A percentile compares a stretch with the other conserved stretches of the same genome.
Conservation (phyloP, 495 filamentous ascomycete species). For the Rostrohypoxylon terebratum region DNA sequence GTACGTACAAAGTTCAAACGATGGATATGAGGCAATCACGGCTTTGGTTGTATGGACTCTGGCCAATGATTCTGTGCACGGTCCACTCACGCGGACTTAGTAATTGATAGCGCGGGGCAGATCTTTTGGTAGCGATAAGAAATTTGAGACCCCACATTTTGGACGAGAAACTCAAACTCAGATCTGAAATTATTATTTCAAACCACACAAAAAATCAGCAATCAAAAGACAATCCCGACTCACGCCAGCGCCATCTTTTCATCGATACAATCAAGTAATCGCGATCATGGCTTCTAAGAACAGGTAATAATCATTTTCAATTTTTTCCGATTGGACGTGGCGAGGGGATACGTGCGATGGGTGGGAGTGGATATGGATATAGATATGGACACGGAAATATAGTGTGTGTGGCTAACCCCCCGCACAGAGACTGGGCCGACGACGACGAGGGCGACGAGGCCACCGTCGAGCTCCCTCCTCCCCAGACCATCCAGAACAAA, state of each 20-base stretch:
- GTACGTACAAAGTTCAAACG: no score
- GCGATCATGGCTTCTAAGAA: constrained; percentile 41
- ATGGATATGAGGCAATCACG: constrained; percentile 1
- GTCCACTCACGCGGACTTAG: constrained; percentile 8
- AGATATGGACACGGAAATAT: not conserved
- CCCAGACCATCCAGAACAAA: constrained; percentile 91
- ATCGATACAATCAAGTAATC: not conserved
- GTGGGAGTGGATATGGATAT: no score
- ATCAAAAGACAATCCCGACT: constrained; percentile 11
- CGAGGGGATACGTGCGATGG: no score
- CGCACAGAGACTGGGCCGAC: constrained; percentile 87
- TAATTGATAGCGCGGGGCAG: constrained; percentile 44
- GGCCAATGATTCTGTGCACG: no score
- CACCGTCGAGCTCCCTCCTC: constrained; percentile 80
- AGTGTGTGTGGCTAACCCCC: constrained; percentile 3
- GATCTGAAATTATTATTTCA: constrained; percentile 41
- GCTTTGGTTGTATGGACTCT: not conserved
- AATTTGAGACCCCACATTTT: constrained; percentile 44
- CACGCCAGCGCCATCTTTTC: not conserved
- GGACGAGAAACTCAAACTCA: constrained; percentile 39
- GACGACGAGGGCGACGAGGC: constrained; percentile 91
- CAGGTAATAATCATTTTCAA: constrained; percentile 5
- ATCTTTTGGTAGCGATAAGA: constrained; percentile 39
- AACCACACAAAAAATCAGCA: constrained; percentile 37
- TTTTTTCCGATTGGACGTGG: not conserved